phyloP scores from a whole-genome alignment of 257 asterid genomes.

The Penstemon davidsonii region DNA sequence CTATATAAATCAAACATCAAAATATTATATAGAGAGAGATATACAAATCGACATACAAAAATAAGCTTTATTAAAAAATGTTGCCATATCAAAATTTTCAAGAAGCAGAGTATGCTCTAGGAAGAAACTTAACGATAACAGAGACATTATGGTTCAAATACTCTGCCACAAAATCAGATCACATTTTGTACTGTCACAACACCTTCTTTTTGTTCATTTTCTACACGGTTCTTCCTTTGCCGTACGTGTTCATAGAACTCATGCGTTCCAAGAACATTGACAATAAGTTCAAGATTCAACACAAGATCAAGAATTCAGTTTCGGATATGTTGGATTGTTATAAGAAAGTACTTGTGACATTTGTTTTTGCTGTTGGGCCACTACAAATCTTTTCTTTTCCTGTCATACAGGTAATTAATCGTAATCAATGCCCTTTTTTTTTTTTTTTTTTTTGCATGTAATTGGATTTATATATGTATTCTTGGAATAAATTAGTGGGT shows the following conservation, averaged over 20 bases:
- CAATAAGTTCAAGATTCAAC: slow-evolving; percentile 60
- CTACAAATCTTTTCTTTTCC: slow-evolving; percentile 65
- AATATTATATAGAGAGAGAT: slow-evolving; percentile 30
- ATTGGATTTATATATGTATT: too few species aligned
- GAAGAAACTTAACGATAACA: slow-evolving; percentile 55
- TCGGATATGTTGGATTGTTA: slow-evolving; percentile 57
- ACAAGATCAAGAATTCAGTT: slow-evolving; percentile 45
- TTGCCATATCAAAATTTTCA: slow-evolving; percentile 48
- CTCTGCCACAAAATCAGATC: slow-evolving; percentile 56
- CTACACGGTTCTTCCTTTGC: slow-evolving; percentile 60
- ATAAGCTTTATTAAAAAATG: slow-evolving; percentile 38
- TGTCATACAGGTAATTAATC: slow-evolving; percentile 51
- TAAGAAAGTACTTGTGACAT: slow-evolving; percentile 45
- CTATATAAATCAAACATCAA: slow-evolving; percentile 4
- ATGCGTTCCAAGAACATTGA: slow-evolving; percentile 41
- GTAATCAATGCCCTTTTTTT: not conserved
- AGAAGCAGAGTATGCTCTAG: slow-evolving; percentile 53
- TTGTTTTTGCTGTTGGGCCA: slow-evolving; percentile 56
- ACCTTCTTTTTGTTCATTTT: slow-evolving; percentile 57
- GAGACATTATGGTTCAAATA: slow-evolving; percentile 68
- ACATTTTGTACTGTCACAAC: slow-evolving; percentile 58
- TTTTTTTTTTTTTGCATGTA: too few species aligned
- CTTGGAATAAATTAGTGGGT: too few species aligned
- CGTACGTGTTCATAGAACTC: slow-evolving; percentile 51
- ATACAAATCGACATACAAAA: not conserved